Evolutionary conservation across 805 yeast species (phyloP), one percentile per base, ranked within the genome.

Genomic region (Candida sakaeoensis): DNA sequence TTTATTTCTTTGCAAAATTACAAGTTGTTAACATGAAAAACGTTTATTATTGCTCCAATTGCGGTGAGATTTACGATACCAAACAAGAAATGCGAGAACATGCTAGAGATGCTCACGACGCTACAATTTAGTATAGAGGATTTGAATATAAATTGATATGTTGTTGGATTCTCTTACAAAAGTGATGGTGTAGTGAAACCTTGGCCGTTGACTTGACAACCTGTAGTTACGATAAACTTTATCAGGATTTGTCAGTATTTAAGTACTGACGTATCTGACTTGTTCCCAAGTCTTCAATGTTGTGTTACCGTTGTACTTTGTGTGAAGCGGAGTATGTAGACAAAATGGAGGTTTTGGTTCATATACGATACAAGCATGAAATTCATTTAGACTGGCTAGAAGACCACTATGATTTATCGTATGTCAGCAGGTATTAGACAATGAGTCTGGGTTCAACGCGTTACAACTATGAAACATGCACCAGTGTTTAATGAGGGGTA

Each of bases 91-190:
- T 32, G 26, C 16, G 21, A 21, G 25, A 32, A 5, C 35, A 32
- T 32, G 35, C 35, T 9, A 32, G 17, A 21, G 21, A 16, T 16
- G 35, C 21, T 4, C 35, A 32, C 13, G 35, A 22, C 13, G 19
- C 15, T 7, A 10, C 6, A 15, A 32, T 32, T 6, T 32, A 21
- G 24, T 21, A n/a, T n/a, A n/a, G 6, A 21, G 24, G 6, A 7
- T 21, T 21, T 7, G 6, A 21, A 21, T 21, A 9, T 21, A 21
- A 6, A 21, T 7, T 21, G n/a, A 21, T 21, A 21, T 21, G 9
- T 7, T 21, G 24, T 21, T 21, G 6, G 24, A 7, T 21, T 21
- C n/a, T n/a, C n/a, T n/a, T n/a, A n/a, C n/a, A n/a, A n/a, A n/a
- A n/a, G n/a, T 21, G 24, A 21, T 9, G 6, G 6, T 7, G 6